Base-by-base conservation (phyloP, 768 basidiomycete species). In the Mrakia hoshinonis region DNA sequence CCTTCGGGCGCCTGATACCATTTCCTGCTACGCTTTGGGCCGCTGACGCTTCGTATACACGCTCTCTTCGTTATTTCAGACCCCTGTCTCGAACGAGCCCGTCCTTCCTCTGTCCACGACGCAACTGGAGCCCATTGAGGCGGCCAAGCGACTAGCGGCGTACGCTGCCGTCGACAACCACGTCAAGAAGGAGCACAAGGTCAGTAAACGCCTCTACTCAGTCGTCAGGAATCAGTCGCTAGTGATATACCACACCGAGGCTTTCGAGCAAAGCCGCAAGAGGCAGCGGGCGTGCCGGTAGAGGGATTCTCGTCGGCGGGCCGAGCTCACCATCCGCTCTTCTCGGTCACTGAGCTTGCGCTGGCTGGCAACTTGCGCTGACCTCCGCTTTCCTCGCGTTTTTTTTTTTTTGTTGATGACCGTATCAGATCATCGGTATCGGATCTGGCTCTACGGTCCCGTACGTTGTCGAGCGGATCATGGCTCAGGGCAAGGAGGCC, bases 391-490 rank as follows among this genome's bases (percentile, higher is more conserved):
- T n/a, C n/a, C n/a, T n/a, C n/a, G n/a, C n/a, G n/a, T n/a, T n/a
- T n/a, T n/a, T n/a, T n/a, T n/a, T n/a, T n/a, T n/a, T n/a, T n/a
- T n/a, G n/a, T n/a, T n/a, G n/a, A n/a, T 34, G 4, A 15, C 22
- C 0, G 34, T 47, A 47, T 47, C 10, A 92, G 91, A 82, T 91
- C 63, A 89, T 93, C 73, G 91, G 91, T 12, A 89, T 92, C 75
- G 91, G 91, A 43, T 92, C 91, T 73, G 80, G 80, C 10, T 78
- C 92, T 10, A 97, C 93, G 1, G 93, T 97, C 0, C 92, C 92
- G 3, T 99, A 95, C 77, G 93, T 98, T 65, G 93, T 99, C 29
- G 93, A 99, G 75, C 85, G 93, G 66, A 94, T 99, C 69, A 84
- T 92, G 13, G 84, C 88, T 73, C 92, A 96, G 79, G 93, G 92